Conservation (phyloP, 73 alveolate genomes). For the Tetrahymena borealis region DNA sequence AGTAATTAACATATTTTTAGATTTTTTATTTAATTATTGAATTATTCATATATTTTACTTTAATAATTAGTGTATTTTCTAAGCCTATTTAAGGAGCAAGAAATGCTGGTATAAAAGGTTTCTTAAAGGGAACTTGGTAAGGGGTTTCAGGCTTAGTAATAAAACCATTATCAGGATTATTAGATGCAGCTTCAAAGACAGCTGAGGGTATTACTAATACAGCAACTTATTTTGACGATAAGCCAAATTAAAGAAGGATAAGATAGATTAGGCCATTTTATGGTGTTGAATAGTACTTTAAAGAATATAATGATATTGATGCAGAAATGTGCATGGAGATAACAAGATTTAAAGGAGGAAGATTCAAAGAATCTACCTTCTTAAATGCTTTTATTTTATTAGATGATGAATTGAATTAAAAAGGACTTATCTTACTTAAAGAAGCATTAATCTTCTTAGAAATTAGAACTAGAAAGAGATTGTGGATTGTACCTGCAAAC, state of each 20-base stretch:
- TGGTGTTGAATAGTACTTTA: slow-evolving; percentile 56
- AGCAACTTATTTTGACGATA: slow-evolving; percentile 72
- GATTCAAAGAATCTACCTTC: background rate
- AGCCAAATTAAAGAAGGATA: slow-evolving; percentile 67
- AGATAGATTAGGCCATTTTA: slow-evolving; percentile 93
- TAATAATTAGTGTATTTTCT: slow-evolving; percentile 58
- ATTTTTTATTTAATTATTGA: too few relatives aligned
- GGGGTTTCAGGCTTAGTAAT: slow-evolving; percentile 76
- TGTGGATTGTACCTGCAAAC: background rate
- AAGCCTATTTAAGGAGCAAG: slow-evolving; percentile 73
- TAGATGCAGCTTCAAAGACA: slow-evolving; percentile 93
- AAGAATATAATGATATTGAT: slow-evolving; percentile 50
- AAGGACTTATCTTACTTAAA: background rate
- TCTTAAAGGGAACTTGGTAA: slow-evolving; percentile 65
- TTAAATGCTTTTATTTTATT: background rate
- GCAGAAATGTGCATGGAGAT: slow-evolving; percentile 10
- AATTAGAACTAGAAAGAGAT: background rate
- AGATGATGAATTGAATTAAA: background rate
- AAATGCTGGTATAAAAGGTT: slow-evolving; percentile 60
- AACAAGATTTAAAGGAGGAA: background rate
- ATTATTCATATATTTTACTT: background rate
- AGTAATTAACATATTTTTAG: background rate
- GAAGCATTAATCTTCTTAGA: background rate
- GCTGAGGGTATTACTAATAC: slow-evolving; percentile 97
- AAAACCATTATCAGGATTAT: slow-evolving; percentile 77